A percentile compares a stretch with the other conserved stretches of the same genome.
phyloP scores from a whole-genome alignment of 192 early-diverging fungal genomes.

The Oehlia diaphana region DNA sequence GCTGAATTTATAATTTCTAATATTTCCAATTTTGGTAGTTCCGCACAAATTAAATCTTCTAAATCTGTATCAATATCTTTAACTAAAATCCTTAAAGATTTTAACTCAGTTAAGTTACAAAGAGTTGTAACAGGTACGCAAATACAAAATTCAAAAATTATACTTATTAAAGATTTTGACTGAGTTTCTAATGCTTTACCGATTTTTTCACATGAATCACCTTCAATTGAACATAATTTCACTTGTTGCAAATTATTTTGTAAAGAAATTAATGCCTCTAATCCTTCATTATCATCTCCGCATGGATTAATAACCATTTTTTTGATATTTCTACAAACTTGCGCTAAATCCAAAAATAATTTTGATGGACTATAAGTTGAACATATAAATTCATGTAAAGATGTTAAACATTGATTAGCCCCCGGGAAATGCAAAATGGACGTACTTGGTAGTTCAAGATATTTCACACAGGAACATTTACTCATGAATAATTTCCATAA shows the following conservation, averaged over 20 bases:
- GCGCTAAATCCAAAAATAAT: neutral
- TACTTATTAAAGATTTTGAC: neutral
- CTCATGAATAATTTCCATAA: conserved; percentile 8
- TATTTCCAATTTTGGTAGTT: neutral
- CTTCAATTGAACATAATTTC: neutral
- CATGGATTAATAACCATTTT: neutral
- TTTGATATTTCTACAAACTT: neutral
- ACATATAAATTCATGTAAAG: neutral
- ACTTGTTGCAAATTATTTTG: conserved; percentile 1
- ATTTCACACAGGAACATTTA: neutral
- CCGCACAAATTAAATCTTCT: neutral
- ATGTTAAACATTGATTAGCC: neutral
- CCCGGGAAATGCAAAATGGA: neutral
- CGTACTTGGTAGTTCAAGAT: neutral
- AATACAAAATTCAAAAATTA: neutral
- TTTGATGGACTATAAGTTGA: neutral
- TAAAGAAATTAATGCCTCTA: neutral
- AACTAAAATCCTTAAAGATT: neutral
- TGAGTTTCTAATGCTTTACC: neutral
- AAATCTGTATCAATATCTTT: neutral
- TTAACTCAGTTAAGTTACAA: neutral
- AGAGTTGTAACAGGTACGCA: neutral
- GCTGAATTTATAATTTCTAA: neutral
- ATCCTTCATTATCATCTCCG: neutral
- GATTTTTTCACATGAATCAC: neutral